Conservation (phyloP, 192 early-diverging fungal species). For the Entomortierella beljakovae region DNA sequence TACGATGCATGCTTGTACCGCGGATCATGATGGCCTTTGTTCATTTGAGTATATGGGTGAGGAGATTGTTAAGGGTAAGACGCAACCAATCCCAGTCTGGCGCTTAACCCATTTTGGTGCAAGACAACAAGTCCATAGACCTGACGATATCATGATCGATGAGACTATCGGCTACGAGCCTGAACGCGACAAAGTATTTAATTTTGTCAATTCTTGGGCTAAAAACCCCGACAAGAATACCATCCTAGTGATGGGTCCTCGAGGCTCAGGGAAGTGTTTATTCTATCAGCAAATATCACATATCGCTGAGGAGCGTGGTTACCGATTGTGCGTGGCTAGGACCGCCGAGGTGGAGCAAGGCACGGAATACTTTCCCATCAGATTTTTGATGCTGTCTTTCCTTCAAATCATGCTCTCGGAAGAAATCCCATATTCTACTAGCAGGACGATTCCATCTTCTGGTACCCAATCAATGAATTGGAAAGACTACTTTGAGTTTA, state of each 20-base stretch:
- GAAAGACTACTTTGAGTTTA: neutral
- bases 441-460: constrained; percentile 30
- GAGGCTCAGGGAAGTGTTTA: constrained; percentile 60
- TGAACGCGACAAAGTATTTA: constrained; percentile 49
- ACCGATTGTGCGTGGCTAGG: constrained; percentile 44
- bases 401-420: constrained; percentile 58
- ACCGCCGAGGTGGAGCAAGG: constrained; percentile 60
- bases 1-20: constrained; percentile 53
- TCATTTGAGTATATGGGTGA: constrained; percentile 62
- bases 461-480: neutral
- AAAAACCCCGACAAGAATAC: constrained; percentile 50
- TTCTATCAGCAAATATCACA: constrained; percentile 58
- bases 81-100: constrained; percentile 52
- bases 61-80: constrained; percentile 61
- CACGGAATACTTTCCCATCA: constrained; percentile 58
- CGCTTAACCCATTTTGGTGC: constrained; percentile 54
- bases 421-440: constrained; percentile 37
- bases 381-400: constrained; percentile 51
- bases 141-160: constrained; percentile 31
- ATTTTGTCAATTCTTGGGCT: constrained; percentile 55
- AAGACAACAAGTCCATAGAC: constrained; percentile 28
- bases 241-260: constrained; percentile 52
- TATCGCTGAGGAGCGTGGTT: constrained; percentile 26
- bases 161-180: constrained; percentile 59
- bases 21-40: constrained; percentile 45